Evolutionary conservation across 1,284 basidiomycete species (phyloP).

Genomic region (Naganishia sp.): DNA sequence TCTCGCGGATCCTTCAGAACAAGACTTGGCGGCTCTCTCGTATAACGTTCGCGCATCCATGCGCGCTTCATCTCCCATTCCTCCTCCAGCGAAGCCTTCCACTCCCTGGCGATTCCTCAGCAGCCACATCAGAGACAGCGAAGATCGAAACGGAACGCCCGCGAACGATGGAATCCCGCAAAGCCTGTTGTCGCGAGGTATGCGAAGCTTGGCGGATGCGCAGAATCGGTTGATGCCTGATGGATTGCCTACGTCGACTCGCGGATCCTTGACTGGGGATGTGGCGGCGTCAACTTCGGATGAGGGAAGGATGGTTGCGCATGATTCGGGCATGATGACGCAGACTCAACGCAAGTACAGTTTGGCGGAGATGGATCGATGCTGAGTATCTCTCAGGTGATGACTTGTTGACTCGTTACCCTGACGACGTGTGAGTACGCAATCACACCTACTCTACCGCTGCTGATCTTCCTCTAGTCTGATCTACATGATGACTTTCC

Average conservation of each 20-base stretch:
- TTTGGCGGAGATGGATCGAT: not conserved
- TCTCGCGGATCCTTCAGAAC: constrained; percentile 9
- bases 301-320: constrained; percentile 24
- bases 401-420: constrained; percentile 22
- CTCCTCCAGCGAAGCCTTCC: not conserved
- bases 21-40: not conserved
- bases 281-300: not conserved
- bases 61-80: not conserved
- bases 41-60: not conserved
- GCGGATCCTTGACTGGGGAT: not conserved
- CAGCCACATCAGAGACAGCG: constrained; percentile 13
- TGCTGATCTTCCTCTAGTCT: constrained; percentile 4
- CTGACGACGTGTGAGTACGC: constrained; percentile 17
- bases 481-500: constrained; percentile 28
- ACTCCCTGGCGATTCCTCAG: constrained; percentile 26
- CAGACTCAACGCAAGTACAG: constrained; percentile 1
- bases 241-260: constrained; percentile 1
- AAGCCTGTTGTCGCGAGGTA: not conserved
- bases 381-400: constrained; percentile 10
- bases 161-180: constrained; percentile 1
- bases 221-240: constrained; percentile 9
- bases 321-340: constrained; percentile 25
- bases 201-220: not conserved
- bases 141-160: not conserved
- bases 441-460: too few species aligned